Evolutionary conservation across 768 basidiomycete species (phyloP).

Genomic region (Termitomyces sp.): DNA sequence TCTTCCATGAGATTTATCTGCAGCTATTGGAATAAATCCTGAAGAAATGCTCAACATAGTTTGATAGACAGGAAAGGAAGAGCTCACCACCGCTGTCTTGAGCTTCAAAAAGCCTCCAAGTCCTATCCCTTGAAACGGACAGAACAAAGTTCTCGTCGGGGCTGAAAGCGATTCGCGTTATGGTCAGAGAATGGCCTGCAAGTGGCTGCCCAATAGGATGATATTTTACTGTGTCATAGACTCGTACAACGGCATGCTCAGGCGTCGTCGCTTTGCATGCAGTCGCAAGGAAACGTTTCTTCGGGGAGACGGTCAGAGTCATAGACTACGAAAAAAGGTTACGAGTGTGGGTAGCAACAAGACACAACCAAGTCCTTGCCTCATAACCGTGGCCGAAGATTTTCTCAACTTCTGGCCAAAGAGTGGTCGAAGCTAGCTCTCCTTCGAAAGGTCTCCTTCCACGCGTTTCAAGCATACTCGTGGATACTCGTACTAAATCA

Average conservation of each 20-base stretch:
- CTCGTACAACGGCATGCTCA: conserved; percentile 86
- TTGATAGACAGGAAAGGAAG: neutral
- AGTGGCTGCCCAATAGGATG: conserved; percentile 70
- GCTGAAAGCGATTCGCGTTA: conserved; percentile 89
- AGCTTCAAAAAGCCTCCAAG: conserved; percentile 79
- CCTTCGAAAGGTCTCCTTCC: conserved; percentile 75
- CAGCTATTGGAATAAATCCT: conserved; percentile 63
- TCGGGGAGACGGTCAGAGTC: conserved; percentile 71
- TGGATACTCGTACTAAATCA: conserved; percentile 3
- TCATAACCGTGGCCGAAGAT: conserved; percentile 98
- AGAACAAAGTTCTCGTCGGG: conserved; percentile 76
- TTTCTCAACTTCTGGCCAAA: conserved; percentile 98
- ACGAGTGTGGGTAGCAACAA: neutral
- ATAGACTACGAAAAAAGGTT: conserved; percentile 56
- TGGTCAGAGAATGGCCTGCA: conserved; percentile 81
- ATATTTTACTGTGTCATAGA: conserved; percentile 74
- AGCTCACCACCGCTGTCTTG: conserved; percentile 38
- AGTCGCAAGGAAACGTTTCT: conserved; percentile 72
- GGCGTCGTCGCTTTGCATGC: conserved; percentile 85
- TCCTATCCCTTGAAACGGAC: conserved; percentile 87
- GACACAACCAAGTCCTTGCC: conserved; percentile 36
- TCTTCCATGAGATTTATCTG: conserved; percentile 82
- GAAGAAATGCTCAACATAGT: neutral
- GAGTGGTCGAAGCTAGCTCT: conserved; percentile 79
- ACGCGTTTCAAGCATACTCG: neutral